Base-by-base conservation (phyloP, 805 yeast species). In the Metschnikowia drakensbergensis region DNA sequence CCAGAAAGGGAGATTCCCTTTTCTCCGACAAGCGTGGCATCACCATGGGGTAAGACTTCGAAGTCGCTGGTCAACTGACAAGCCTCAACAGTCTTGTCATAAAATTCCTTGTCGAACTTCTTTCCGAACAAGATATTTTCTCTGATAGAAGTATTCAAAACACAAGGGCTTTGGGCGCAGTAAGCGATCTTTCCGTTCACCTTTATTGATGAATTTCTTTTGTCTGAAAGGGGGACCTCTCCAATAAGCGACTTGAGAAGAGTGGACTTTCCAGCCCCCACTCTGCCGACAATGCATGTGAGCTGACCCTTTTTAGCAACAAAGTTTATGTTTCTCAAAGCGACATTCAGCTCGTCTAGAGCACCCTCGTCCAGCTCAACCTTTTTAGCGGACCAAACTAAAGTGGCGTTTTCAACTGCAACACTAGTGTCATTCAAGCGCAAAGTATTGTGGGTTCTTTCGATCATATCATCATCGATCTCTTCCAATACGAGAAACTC, bases 231-330 rank as follows among this genome's bases (percentile, higher is more conserved):
- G 6, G 58, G 57, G 22, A 83, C 60, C 44, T 78, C 79, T 5
- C 88, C 88, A 28, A 82, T 56, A 9, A 82, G 58, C 10, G 82
- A 72, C 51, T 77, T 74, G 42, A 83, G 64, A 27, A 80, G 67
- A 0, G 88, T 77, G 2, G 86, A 75, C 56, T 84, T 84, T 43
- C 89, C 89, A 10, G 84, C 64, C 3, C 88, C 88, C 30, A 84
- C 88, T 55, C 79, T 68, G 8, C 88, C 88, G 26, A 83, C 82
- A 45, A 84, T 65, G 63, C 88, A 82, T 1, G 80, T 69, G 47
- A 84, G 65, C 33, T 74, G 69, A 4, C 84, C 83, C 56, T 75
- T 76, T n/a, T 56, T 64, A 1, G 82, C 86, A 7, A 58, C 50
- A 53, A 81, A 81, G 46, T 72, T 62, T 41, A 82, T 71, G 55